Percentiles rank a stretch among this genome's conserved stretches.
phyloP scores from a whole-genome alignment of 2,329 filamentous ascomycete genomes.

The Plenodomus lindquistii region DNA sequence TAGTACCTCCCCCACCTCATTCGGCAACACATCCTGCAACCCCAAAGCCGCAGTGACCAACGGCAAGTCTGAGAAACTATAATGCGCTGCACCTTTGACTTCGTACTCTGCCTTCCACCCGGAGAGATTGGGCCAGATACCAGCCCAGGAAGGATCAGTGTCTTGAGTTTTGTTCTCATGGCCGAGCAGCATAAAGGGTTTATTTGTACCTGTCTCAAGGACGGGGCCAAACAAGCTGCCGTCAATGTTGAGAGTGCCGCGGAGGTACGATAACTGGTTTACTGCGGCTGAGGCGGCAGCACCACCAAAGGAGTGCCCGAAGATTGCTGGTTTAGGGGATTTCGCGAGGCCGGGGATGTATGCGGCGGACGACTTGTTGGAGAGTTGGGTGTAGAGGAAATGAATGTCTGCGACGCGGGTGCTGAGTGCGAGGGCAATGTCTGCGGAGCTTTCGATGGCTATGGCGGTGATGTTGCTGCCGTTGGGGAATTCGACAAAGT shows the following conservation, averaged over 20 bases:
- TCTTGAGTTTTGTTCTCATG: conserved; percentile 35
- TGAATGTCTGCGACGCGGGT: conserved; percentile 28
- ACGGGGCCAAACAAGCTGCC: conserved; percentile 34
- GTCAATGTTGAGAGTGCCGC: conserved; percentile 43
- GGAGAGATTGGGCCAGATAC: conserved; percentile 22
- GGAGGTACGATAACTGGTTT: conserved; percentile 17
- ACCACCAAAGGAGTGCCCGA: conserved; percentile 46
- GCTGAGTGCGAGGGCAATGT: conserved; percentile 21
- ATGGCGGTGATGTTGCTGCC: conserved; percentile 36
- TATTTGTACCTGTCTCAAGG: conserved; percentile 12
- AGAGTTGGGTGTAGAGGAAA: conserved; percentile 25
- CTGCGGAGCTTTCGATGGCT: conserved; percentile 25
- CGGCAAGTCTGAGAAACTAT: conserved; percentile 34
- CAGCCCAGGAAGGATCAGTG: conserved; percentile 33
- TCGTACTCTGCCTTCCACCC: conserved; percentile 35
- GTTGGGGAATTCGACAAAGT: conserved; percentile 56
- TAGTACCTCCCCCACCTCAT: conserved; percentile 21
- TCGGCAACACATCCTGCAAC: conserved; percentile 18
- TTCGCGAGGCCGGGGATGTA: conserved; percentile 1
- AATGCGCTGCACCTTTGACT: conserved; percentile 29
- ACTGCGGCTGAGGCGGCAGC: conserved; percentile 29
- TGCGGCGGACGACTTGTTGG: conserved; percentile 4
- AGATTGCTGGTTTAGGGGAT: conserved; percentile 17
- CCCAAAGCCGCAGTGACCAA: conserved; percentile 17
- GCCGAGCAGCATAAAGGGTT: conserved; percentile 30